phyloP scores from a whole-genome alignment of 2,329 filamentous ascomycete genomes.

The Trichoderma sp. region DNA sequence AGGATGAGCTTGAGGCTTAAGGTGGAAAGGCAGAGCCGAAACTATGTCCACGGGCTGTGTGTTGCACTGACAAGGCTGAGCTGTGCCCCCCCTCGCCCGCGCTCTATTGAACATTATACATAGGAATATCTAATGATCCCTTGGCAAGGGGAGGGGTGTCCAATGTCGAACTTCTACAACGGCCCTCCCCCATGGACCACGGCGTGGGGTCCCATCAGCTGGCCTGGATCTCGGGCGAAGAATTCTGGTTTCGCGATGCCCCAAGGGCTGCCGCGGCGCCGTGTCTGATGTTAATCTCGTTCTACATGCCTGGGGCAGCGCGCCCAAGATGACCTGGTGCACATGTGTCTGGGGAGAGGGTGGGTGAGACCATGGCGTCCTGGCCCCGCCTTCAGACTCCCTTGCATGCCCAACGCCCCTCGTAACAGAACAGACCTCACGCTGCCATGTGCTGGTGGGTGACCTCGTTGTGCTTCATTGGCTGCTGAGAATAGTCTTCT shows the following conservation, averaged over 20 bases:
- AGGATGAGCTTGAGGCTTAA: constrained; percentile 50
- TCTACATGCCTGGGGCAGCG: constrained; percentile 25
- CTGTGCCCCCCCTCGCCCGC: constrained; percentile 15
- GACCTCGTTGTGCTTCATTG: constrained; percentile 29
- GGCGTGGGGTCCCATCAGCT: constrained; percentile 14
- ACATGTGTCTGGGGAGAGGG: constrained; percentile 22
- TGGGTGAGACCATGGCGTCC: constrained; percentile 29
- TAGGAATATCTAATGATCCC: constrained; percentile 21
- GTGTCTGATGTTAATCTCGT: constrained; percentile 43
- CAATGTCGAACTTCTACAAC: constrained; percentile 12
- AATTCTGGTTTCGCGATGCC: constrained; percentile 29
- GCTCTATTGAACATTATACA: constrained; percentile 8
- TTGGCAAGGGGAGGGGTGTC: constrained; percentile 23
- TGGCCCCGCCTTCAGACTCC: constrained; percentile 33
- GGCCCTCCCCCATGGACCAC: neutral
- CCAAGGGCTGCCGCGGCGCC: constrained; percentile 26
- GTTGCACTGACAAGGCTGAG: constrained; percentile 19
- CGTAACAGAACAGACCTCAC: constrained; percentile 33
- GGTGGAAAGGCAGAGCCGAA: constrained; percentile 23
- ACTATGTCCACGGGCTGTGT: constrained; percentile 21
- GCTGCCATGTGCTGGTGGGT: constrained; percentile 37
- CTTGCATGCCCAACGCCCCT: constrained; percentile 38
- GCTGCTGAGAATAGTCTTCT: constrained; percentile 24
- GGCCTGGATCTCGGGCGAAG: constrained; percentile 27
- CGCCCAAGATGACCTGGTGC: constrained; percentile 21